Percentiles rank a stretch among this genome's conserved stretches.
These are phyloP conservation scores for Podosphaera xanthii DNA, from an alignment of 2,329 filamentous ascomycete genomes.

Conservation along the genomic window DNA sequence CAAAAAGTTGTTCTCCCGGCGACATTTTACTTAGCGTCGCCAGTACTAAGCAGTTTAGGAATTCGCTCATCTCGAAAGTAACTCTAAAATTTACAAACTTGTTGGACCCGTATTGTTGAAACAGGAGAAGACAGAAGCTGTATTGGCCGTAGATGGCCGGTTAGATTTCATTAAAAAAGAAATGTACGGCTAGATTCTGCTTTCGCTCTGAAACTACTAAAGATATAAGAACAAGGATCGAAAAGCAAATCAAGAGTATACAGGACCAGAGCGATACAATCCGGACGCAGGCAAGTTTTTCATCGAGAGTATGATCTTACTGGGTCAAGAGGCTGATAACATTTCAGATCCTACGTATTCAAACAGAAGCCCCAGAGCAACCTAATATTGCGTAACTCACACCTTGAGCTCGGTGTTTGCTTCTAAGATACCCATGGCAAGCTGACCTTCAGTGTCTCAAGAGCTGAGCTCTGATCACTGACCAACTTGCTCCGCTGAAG, in stretches of 20 bases:
- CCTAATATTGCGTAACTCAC: neutral
- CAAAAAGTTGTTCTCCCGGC: constrained; percentile 36
- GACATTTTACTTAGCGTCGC: neutral
- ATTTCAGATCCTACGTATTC: neutral
- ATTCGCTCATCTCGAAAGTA: constrained; percentile 55
- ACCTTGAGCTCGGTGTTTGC: neutral
- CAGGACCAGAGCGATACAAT: constrained; percentile 41
- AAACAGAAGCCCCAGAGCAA: neutral
- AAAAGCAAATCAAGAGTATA: constrained; percentile 39
- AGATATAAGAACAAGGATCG: constrained; percentile 34
- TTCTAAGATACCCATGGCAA: neutral
- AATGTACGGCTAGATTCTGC: constrained; percentile 37
- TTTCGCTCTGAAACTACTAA: constrained; percentile 3
- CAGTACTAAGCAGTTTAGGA: constrained; percentile 30
- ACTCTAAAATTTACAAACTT: constrained; percentile 86
- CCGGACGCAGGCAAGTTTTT: constrained; percentile 33
- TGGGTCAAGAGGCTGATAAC: neutral
- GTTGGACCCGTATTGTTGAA: constrained; percentile 82
- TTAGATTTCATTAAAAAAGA: constrained; percentile 85
- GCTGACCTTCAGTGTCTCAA: neutral
- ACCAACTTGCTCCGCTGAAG: neutral
- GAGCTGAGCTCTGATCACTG: neutral
- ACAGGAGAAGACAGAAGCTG: constrained; percentile 78
- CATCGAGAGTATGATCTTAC: neutral
- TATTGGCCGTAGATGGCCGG: constrained; percentile 73